phyloP scores from a whole-genome alignment of 805 yeast species.

The Yarrowia deformans region DNA sequence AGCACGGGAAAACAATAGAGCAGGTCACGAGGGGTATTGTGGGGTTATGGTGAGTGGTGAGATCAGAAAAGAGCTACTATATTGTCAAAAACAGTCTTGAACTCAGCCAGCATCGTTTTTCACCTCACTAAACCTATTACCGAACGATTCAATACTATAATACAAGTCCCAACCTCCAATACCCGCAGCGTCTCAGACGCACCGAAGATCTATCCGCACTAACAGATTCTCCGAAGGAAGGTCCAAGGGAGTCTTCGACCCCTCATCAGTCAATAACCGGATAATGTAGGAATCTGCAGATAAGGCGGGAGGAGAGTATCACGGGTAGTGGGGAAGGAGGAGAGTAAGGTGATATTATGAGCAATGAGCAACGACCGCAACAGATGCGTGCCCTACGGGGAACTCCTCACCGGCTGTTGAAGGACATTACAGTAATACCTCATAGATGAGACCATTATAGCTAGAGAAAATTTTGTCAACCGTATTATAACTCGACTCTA shows the following conservation, averaged over 20 bases:
- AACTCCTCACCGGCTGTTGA: background rate
- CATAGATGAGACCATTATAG: background rate
- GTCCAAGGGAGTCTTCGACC: background rate
- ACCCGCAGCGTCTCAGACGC: constrained; percentile 26
- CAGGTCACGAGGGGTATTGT: background rate
- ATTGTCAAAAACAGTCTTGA: too few species aligned
- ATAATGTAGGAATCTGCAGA: constrained; percentile 10
- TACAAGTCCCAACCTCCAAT: constrained; percentile 1
- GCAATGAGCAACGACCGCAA: background rate
- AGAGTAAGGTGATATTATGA: background rate
- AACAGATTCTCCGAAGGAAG: constrained; percentile 30
- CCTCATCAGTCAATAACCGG: constrained; percentile 35
- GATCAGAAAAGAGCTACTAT: background rate
- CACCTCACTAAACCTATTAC: background rate
- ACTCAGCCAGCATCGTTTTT: too few species aligned
- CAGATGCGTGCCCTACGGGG: background rate
- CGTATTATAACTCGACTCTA: constrained; percentile 15
- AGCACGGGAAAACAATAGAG: background rate
- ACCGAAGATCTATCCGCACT: constrained; percentile 25
- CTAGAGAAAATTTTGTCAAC: constrained; percentile 1
- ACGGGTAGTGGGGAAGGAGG: background rate
- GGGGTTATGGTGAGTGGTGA: background rate
- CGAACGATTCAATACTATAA: background rate
- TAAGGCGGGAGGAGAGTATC: constrained; percentile 7
- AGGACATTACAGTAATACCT: background rate